Percentiles rank a stretch among this genome's conserved stretches.
These are phyloP conservation scores for Puccinia hordei DNA, from an alignment of 1,284 basidiomycete species.

Conservation along the genomic window DNA sequence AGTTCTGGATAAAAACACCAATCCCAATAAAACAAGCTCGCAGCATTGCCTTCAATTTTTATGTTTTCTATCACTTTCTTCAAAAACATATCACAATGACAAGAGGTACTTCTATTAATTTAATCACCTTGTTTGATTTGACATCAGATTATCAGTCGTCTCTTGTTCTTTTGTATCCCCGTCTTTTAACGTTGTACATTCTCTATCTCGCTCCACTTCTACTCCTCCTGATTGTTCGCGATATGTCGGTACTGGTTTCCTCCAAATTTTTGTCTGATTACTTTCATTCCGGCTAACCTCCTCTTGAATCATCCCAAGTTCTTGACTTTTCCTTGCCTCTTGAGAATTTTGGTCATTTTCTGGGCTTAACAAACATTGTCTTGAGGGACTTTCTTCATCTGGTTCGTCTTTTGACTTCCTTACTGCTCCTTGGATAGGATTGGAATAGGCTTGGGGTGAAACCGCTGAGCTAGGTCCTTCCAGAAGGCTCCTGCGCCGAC, in stretches of 20 bases:
- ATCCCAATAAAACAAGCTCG: too few relatives aligned
- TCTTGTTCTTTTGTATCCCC: too few relatives aligned
- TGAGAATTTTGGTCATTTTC: not conserved
- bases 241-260: not conserved
- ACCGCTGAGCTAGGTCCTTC: not conserved
- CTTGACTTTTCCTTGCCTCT: not conserved
- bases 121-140: too few relatives aligned
- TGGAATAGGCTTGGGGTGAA: constrained; percentile 1
- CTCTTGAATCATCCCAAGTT: constrained; percentile 6
- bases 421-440: not conserved
- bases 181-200: not conserved
- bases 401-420: not conserved
- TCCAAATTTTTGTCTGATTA: not conserved
- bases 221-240: not conserved
- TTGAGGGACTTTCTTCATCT: not conserved
- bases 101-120: too few relatives aligned
- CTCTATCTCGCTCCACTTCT: not conserved
- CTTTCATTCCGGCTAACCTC: not conserved
- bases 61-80: too few relatives aligned
- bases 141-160: too few relatives aligned
- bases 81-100: too few relatives aligned
- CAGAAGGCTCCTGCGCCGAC: not conserved
- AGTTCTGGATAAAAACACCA: too few relatives aligned
- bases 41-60: too few relatives aligned
- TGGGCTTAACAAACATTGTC: not conserved